These are phyloP conservation scores for Sungouiozyma ichnusensis DNA, from an alignment of 805 yeast species.

Conservation along the genomic window DNA sequence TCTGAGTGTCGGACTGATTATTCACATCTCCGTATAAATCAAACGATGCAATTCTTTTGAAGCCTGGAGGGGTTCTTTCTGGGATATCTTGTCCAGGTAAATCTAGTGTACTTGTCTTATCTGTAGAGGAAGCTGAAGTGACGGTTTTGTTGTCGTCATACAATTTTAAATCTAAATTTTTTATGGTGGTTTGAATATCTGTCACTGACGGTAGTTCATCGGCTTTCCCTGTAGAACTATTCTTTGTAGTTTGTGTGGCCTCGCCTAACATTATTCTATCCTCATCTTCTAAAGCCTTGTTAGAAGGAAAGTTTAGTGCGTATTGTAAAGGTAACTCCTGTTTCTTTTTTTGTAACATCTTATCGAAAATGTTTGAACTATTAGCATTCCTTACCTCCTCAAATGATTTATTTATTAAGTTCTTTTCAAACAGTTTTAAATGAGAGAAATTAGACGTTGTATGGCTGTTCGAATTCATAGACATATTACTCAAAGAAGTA, in stretches of 20 bases:
- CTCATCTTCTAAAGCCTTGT: constrained; percentile 19
- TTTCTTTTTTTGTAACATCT: constrained; percentile 5
- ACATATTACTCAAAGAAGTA: constrained; percentile 14
- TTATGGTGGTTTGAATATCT: background rate
- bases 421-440: constrained; percentile 15
- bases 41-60: constrained; percentile 23
- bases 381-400: constrained; percentile 18
- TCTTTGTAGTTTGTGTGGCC: background rate
- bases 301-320: constrained; percentile 6
- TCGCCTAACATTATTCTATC: constrained; percentile 24
- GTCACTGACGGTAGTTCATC: background rate
- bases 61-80: constrained; percentile 8
- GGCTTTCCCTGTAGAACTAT: background rate
- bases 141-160: constrained; percentile 1
- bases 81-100: constrained; percentile 1
- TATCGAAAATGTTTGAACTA: constrained; percentile 6
- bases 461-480: background rate
- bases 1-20: constrained; percentile 5
- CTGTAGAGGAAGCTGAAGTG: background rate
- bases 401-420: constrained; percentile 22
- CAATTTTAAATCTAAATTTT: constrained; percentile 3
- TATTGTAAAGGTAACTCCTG: constrained; percentile 7
- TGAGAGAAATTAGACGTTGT: constrained; percentile 1
- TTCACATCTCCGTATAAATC: constrained; percentile 25
- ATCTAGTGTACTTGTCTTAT: background rate